Evolutionary conservation across 306 rosid species (phyloP).

Genomic region (Amphicarpaea edgeworthii): DNA sequence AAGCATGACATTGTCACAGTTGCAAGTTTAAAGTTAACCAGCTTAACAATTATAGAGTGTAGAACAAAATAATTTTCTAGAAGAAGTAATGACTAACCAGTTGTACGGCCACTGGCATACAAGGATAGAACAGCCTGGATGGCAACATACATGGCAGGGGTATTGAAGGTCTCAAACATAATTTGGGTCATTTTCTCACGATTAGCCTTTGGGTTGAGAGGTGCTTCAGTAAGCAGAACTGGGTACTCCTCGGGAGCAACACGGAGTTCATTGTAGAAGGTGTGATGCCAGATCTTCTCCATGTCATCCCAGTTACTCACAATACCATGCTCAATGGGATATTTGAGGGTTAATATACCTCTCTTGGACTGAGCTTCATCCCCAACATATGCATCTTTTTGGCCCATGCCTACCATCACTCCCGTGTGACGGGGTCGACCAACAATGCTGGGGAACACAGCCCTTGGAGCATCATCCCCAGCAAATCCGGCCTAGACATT

Average conservation of each 20-base stretch:
- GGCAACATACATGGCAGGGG: slow-evolving; percentile 95
- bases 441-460: slow-evolving; percentile 91
- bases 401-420: slow-evolving; percentile 97
- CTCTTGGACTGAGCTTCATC: slow-evolving; percentile 94
- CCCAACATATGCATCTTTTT: slow-evolving; percentile 91
- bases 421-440: slow-evolving; percentile 96
- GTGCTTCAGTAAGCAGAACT: slow-evolving; percentile 89
- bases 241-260: slow-evolving; percentile 95
- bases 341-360: slow-evolving; percentile 82
- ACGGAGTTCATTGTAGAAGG: slow-evolving; percentile 89
- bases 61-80: slow-evolving; percentile 3
- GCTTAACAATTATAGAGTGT: background rate
- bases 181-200: slow-evolving; percentile 95
- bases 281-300: slow-evolving; percentile 96
- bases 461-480: slow-evolving; percentile 97
- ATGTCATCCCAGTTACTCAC: slow-evolving; percentile 97
- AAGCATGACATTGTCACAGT: background rate
- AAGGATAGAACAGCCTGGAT: slow-evolving; percentile 92
- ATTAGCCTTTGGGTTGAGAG: slow-evolving; percentile 92
- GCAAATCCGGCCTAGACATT: slow-evolving; percentile 87
- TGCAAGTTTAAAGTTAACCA: background rate
- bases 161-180: slow-evolving; percentile 90
- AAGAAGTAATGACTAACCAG: slow-evolving; percentile 62
- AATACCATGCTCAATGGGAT: slow-evolving; percentile 93
- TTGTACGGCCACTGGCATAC: slow-evolving; percentile 93